Base-by-base conservation (phyloP, 495 filamentous ascomycete genomes). In the Penicillium lagena region DNA sequence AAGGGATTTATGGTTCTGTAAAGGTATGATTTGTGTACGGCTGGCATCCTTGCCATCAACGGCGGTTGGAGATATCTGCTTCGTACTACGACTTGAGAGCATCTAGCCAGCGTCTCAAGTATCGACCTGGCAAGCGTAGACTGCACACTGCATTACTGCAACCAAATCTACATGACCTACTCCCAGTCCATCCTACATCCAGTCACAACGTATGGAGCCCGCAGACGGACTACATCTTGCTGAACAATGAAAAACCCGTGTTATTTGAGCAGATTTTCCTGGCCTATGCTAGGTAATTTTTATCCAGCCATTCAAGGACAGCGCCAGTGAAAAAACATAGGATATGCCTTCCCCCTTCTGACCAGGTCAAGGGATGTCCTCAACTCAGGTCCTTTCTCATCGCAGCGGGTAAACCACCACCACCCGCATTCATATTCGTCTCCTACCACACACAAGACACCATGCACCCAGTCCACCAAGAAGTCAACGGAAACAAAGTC, bases 191-290 rank as follows among this genome's bases (percentile, higher is more conserved):
- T 17, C 1, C 15, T 17, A 17, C 15, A 17, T 17, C 15, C 15
- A 17, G 15, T 78, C 31, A 33, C 9, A 9, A 33, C 9, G 31
- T n/a, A 2, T 33, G 17, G 75, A 78, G 44, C 74, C 85, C 13
- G 61, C 85, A 3, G 67, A 71, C 33, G 29, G n/a, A 17, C 7
- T 34, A 31, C n/a, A 66, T 49, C 52, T 47, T 34, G 30, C 49
- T 52, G 58, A 55, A 56, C 50, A 63, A 60, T 46, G 49, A 53
- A 56, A 56, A 63, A 51, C 58, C 58, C 52, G 58, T 60, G 52
- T 58, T 49, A 60, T 60, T 56, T 58, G 58, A 60, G 58, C 56
- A 60, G 55, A 60, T 55, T 60, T 60, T 58, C 58, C 58, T 60
- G 58, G 55, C 58, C 54, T 60, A 60, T 60, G 58, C 58, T 60